phyloP scores from a whole-genome alignment of 2,329 filamentous ascomycete species.

The Scleromitrula shiraiana region DNA sequence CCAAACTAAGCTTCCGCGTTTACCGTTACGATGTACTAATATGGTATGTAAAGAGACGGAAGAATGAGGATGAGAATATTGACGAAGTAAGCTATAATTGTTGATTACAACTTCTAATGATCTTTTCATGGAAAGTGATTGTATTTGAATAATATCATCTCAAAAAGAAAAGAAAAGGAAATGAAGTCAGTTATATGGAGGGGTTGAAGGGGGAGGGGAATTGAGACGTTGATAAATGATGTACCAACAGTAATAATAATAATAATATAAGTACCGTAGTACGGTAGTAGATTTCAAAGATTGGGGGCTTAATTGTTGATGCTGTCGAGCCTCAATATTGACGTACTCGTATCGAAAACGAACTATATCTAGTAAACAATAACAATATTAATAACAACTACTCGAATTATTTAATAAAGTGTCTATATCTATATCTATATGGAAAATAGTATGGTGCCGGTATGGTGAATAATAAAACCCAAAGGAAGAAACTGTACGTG shows the following conservation, averaged over 20 bases:
- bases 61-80: neutral
- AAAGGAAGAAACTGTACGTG: neutral
- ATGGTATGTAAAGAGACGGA: neutral
- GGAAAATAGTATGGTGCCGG: too few relatives aligned
- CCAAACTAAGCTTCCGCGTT: neutral
- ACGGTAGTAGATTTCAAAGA: too few relatives aligned
- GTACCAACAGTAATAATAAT: neutral
- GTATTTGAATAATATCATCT: neutral
- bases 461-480: neutral
- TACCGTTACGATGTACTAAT: neutral
- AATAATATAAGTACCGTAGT: too few relatives aligned
- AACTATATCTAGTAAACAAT: too few relatives aligned
- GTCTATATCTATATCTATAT: too few relatives aligned
- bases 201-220: neutral
- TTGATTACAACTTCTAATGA: neutral
- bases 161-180: neutral
- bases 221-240: neutral
- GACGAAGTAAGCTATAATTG: neutral
- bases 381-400: too few relatives aligned
- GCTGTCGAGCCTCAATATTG: too few relatives aligned
- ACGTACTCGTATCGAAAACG: too few relatives aligned
- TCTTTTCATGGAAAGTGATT: constrained; percentile 3
- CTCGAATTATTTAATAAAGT: too few relatives aligned
- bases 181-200: neutral
- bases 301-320: neutral